phyloP scores from a whole-genome alignment of 805 yeast genomes.

The Yarrowia sp. region DNA sequence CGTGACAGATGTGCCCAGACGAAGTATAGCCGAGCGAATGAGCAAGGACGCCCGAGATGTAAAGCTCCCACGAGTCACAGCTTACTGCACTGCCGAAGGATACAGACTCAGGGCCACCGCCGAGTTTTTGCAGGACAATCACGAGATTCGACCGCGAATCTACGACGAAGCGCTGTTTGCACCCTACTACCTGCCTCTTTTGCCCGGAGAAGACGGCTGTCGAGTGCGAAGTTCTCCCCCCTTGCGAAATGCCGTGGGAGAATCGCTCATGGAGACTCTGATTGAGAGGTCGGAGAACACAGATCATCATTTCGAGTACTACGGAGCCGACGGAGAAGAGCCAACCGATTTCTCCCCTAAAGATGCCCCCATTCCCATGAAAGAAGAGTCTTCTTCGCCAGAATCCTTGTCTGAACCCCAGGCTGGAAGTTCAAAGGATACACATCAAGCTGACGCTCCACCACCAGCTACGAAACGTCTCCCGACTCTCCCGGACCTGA shows the following conservation, averaged over 20 bases:
- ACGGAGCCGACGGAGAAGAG: slow-evolving; percentile 22
- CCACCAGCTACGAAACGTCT: neutral
- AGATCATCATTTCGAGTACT: slow-evolving; percentile 86
- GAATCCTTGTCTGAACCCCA: neutral
- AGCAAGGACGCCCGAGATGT: slow-evolving; percentile 51
- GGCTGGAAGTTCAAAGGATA: neutral
- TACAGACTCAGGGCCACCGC: slow-evolving; percentile 63
- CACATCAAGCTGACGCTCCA: neutral
- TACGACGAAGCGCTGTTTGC: slow-evolving; percentile 93
- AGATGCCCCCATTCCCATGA: slow-evolving; percentile 3
- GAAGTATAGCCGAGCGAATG: slow-evolving; percentile 39
- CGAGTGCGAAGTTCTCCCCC: slow-evolving; percentile 38
- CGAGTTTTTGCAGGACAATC: slow-evolving; percentile 61
- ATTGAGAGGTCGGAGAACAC: slow-evolving; percentile 79
- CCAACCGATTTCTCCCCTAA: slow-evolving; percentile 15
- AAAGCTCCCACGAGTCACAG: slow-evolving; percentile 80
- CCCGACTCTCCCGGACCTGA: slow-evolving; percentile 36
- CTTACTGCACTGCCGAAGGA: slow-evolving; percentile 84
- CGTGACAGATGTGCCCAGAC: slow-evolving; percentile 17
- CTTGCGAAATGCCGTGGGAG: slow-evolving; percentile 34
- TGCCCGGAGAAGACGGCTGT: slow-evolving; percentile 62
- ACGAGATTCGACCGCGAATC: slow-evolving; percentile 78
- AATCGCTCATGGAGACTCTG: slow-evolving; percentile 63
- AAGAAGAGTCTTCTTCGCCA: neutral
- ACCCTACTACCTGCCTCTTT: slow-evolving; percentile 79